Evolutionary conservation across 2,329 filamentous ascomycete genomes (phyloP).

Genomic region (Trichoderma oligosporum): DNA sequence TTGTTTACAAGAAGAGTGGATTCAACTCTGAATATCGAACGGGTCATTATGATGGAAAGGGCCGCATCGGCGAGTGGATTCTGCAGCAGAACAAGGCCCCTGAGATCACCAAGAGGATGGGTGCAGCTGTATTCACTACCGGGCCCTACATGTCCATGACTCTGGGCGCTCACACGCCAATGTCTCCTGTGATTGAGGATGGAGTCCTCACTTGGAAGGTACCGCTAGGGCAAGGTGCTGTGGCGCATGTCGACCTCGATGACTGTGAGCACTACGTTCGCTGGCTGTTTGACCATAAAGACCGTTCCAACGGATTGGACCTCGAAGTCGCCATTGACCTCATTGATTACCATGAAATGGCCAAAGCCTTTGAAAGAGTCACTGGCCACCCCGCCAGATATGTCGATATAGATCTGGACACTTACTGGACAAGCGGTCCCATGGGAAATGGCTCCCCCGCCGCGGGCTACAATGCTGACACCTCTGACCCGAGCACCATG

Average conservation of each 20-base stretch:
- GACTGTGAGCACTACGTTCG: conserved; percentile 46
- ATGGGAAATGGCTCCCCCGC: conserved; percentile 26
- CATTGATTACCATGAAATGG: conserved; percentile 39
- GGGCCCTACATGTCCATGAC: conserved; percentile 47
- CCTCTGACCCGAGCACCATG: conserved; percentile 32
- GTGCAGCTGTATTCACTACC: conserved; percentile 38
- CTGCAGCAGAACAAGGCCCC: conserved; percentile 36
- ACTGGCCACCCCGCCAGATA: conserved; percentile 42
- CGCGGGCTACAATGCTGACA: conserved; percentile 37
- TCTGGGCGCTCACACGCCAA: conserved; percentile 34
- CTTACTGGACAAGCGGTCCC: conserved; percentile 31
- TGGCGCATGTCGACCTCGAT: conserved; percentile 43
- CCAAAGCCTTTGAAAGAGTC: conserved; percentile 40
- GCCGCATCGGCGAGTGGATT: conserved; percentile 43
- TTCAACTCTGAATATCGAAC: conserved; percentile 43
- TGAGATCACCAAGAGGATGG: conserved; percentile 29
- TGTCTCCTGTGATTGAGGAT: conserved; percentile 39
- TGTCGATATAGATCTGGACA: conserved; percentile 35
- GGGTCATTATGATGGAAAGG: conserved; percentile 49
- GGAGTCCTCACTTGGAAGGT: conserved; percentile 41
- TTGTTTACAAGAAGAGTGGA: conserved; percentile 44
- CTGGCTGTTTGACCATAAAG: conserved; percentile 47
- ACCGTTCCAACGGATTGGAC: conserved; percentile 42
- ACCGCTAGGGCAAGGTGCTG: conserved; percentile 39
- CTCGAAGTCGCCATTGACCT: conserved; percentile 43